Evolutionary conservation across 768 basidiomycete genomes (phyloP).

Genomic region (Pleurotus djamor): DNA sequence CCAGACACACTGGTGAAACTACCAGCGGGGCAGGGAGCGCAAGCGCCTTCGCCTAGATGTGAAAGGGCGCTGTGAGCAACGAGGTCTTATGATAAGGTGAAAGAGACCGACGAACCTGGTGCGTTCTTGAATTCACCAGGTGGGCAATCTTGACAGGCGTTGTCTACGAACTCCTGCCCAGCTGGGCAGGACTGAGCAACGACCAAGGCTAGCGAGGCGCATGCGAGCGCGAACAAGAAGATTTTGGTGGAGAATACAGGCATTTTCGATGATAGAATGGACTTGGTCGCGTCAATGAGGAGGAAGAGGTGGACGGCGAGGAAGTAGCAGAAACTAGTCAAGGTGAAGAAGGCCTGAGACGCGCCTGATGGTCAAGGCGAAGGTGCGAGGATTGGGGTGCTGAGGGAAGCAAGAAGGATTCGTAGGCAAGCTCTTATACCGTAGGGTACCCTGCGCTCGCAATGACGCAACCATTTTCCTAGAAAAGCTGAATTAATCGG

Average conservation of each 20-base stretch:
- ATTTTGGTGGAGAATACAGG: not conserved
- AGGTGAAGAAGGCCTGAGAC: too few relatives aligned
- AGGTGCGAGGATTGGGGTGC: too few relatives aligned
- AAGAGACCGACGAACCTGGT: not conserved
- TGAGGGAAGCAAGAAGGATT: too few relatives aligned
- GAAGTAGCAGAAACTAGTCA: not conserved
- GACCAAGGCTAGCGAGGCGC: not conserved
- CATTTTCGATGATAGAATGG: not conserved
- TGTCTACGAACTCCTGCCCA: not conserved
- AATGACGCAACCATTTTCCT: too few relatives aligned
- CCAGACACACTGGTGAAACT: not conserved
- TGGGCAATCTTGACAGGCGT: not conserved
- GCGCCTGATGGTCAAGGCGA: too few relatives aligned
- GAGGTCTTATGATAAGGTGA: too few relatives aligned
- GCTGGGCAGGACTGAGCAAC: not conserved
- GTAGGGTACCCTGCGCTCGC: too few relatives aligned
- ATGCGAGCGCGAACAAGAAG: not conserved
- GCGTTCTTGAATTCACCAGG: not conserved
- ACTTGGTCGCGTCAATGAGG: not conserved
- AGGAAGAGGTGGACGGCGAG: not conserved
- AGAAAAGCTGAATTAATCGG: too few relatives aligned
- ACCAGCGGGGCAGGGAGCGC: not conserved
- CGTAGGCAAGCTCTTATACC: too few relatives aligned
- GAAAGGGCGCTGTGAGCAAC: not conserved
- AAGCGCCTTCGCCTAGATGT: not conserved